Conservation (phyloP, 768 basidiomycete species). For the Trametes villosa region DNA sequence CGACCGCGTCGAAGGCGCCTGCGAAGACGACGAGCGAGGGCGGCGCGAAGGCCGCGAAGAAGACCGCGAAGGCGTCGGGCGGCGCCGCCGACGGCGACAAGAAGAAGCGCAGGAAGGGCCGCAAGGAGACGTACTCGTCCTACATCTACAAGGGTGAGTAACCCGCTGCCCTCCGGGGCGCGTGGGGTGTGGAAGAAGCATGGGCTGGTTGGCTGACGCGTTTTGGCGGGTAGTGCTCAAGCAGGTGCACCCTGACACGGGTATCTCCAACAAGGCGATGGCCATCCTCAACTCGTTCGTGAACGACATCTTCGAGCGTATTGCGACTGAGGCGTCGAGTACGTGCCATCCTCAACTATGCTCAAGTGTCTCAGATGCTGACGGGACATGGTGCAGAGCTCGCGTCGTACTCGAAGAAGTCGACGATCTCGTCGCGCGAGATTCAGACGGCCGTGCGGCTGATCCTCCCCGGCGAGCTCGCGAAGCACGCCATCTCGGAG, state of each 20-base stretch:
- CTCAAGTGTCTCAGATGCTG: background rate
- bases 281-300: conserved; percentile 91
- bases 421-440: conserved; percentile 97
- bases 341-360: conserved; percentile 34
- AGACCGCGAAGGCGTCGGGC: conserved; percentile 49
- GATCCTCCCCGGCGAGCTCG: conserved; percentile 95
- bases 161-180: background rate
- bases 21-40: conserved; percentile 54
- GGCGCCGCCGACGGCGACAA: conserved; percentile 60
- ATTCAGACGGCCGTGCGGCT: conserved; percentile 96
- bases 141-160: conserved; percentile 91
- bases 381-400: conserved; percentile 60
- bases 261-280: conserved; percentile 98
- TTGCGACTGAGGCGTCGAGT: conserved; percentile 90
- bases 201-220: background rate
- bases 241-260: conserved; percentile 97
- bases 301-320: conserved; percentile 93
- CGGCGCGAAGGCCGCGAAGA: conserved; percentile 59
- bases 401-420: conserved; percentile 98
- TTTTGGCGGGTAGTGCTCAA: conserved; percentile 71
- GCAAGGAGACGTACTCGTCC: conserved; percentile 92
- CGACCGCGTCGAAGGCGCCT: conserved; percentile 63
- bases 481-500: conserved; percentile 98
- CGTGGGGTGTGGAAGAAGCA: background rate
- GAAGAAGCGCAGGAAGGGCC: conserved; percentile 86